A percentile compares a stretch with the other conserved stretches of the same genome.
These are phyloP conservation scores for Oropetium thomaeum DNA, from an alignment of 176 grass and related monocot genomes.

Conservation along the genomic window DNA sequence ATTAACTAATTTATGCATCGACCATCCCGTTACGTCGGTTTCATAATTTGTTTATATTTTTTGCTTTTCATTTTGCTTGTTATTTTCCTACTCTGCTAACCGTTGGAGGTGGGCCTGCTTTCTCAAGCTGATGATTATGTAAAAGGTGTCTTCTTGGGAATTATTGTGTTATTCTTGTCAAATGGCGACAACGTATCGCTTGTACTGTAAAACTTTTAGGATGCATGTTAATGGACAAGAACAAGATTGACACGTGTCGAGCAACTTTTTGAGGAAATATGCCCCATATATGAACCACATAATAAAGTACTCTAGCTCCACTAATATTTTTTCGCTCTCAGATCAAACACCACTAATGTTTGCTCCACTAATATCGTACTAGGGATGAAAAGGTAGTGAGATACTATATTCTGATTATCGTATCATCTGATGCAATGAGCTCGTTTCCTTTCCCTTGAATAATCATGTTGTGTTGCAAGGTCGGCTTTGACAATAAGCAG, in stretches of 20 bases:
- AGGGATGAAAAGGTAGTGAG: slow-evolving; percentile 18
- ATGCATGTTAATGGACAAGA: slow-evolving; percentile 16
- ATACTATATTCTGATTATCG: slow-evolving; percentile 31
- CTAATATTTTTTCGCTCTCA: slow-evolving; percentile 27
- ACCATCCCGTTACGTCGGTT: no score
- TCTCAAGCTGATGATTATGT: slow-evolving; percentile 22
- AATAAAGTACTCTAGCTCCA: slow-evolving; percentile 31
- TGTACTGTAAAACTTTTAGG: slow-evolving; percentile 19
- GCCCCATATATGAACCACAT: slow-evolving; percentile 23
- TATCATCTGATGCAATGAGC: slow-evolving; percentile 13
- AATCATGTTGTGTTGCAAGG: background rate
- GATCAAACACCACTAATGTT: slow-evolving; percentile 40
- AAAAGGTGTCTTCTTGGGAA: slow-evolving; percentile 4
- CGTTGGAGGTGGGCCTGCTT: slow-evolving; percentile 42
- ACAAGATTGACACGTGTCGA: slow-evolving; percentile 33
- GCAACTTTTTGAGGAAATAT: background rate
- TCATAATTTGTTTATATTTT: no score
- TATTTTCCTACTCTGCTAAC: slow-evolving; percentile 41
- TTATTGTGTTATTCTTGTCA: background rate
- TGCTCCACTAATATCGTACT: background rate
- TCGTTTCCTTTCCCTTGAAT: background rate
- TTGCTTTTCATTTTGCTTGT: background rate
- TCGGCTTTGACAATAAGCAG: background rate
- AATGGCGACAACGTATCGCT: background rate
- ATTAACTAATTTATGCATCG: slow-evolving; percentile 38